Conservation (phyloP, 164 flowering plant species). For the Vitis amurensis region DNA sequence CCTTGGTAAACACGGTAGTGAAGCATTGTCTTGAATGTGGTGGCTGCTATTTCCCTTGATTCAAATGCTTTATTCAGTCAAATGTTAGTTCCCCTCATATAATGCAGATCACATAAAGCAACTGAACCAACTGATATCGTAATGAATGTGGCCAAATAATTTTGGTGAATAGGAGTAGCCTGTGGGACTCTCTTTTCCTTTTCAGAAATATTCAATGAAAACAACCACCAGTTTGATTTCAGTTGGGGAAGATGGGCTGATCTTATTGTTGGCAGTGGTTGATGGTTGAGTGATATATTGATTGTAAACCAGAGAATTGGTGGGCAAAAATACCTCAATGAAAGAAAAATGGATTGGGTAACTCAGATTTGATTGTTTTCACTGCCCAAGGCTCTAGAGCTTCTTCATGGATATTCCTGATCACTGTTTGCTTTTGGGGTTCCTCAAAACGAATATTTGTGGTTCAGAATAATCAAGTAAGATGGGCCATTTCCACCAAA, state of each 20-base stretch:
- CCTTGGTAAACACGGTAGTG: too few species aligned
- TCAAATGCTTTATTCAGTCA: too few species aligned
- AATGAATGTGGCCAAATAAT: background rate
- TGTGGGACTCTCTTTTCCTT: background rate
- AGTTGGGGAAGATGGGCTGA: background rate
- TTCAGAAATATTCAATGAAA: background rate
- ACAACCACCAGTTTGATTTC: conserved; percentile 1
- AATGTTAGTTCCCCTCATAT: too few species aligned
- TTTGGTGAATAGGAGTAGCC: background rate
- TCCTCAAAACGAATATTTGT: too few species aligned
- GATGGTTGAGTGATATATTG: conserved; percentile 1
- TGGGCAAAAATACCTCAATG: background rate
- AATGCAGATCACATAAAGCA: too few species aligned
- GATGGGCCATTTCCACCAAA: too few species aligned
- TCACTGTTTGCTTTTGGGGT: too few species aligned
- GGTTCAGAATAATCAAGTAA: too few species aligned
- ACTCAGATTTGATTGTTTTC: background rate
- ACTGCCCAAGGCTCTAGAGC: too few species aligned
- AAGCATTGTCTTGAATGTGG: too few species aligned
- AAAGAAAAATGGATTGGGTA: background rate
- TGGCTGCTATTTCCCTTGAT: too few species aligned
- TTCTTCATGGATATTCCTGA: too few species aligned
- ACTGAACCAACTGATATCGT: background rate
- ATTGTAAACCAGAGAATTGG: background rate
- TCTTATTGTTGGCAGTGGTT: background rate